Evolutionary conservation across 2,329 filamentous ascomycete species (phyloP), one percentile per base, ranked within the genome.

Genomic region (Phialocephala sp.): DNA sequence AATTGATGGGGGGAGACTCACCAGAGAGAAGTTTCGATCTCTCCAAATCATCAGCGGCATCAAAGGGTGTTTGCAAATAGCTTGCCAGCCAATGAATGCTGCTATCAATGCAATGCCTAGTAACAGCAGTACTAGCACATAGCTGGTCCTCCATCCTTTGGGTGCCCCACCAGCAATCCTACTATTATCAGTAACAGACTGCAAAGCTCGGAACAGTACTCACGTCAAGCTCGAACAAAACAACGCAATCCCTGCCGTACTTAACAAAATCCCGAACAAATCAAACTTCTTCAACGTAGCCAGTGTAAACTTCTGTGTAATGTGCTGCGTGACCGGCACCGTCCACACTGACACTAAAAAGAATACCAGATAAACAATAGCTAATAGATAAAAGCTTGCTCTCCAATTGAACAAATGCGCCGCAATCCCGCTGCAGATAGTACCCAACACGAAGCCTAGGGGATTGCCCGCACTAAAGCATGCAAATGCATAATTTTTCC

Each of bases 401-500:
- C 88, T 80, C 89, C 89, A 91, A 66, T 81, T 84, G 66, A 88
- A 86, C 1, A 90, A 69, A 60, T 85, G 80, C 0, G 86, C 84
- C 0, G 86, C 87, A n/a, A 91, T 78, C 0, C 89, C 89, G 18
- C 84, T 85, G 6, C 89, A 69, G 15, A 71, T 66, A 27, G 83
- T 80, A 2, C 81, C 80, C 45, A 78, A 60, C 6, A 78, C 78
- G 52, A 79, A 80, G 0, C 78, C 79, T 22, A 79, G 69, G 2
- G 78, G 78, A 52, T 80, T 80, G 0, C 79, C 78, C 0, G 78
- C 75, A 32, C 75, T 78, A 72, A 89, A 90, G 69, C 86, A 88
- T 0, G 87, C 87, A 75, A 90, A 90, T 0, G 84, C 87, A 63
- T 81, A 78, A 69, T 90, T 90, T 79, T 90, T 89, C n/a, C 88